Evolutionary conservation across 352 stramenopile species (phyloP).

Genomic region (Phytophthora megakarya): DNA sequence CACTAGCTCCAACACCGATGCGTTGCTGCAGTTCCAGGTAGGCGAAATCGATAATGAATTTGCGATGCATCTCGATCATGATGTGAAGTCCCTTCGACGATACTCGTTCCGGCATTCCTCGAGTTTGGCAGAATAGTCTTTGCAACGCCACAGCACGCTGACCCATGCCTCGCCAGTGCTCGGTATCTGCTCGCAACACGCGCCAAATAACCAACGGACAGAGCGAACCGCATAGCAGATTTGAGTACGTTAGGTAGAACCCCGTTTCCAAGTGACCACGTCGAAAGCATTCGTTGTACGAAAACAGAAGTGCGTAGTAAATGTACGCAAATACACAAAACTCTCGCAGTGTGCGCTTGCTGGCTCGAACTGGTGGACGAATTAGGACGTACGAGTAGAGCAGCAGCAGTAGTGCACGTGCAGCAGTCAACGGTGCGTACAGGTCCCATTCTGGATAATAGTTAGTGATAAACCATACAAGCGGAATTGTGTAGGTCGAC

Average conservation of each 20-base stretch:
- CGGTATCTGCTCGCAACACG: slow-evolving; percentile 57
- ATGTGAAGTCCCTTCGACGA: slow-evolving; percentile 66
- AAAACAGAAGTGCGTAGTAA: slow-evolving; percentile 56
- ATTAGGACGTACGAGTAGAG: slow-evolving; percentile 66
- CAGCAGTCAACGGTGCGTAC: slow-evolving; percentile 44
- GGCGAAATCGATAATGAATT: slow-evolving; percentile 76
- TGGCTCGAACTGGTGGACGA: slow-evolving; percentile 49
- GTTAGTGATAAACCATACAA: slow-evolving; percentile 43
- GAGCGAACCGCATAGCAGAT: slow-evolving; percentile 55
- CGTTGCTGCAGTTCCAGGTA: slow-evolving; percentile 57
- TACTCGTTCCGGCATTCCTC: slow-evolving; percentile 49
- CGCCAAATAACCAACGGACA: slow-evolving; percentile 69
- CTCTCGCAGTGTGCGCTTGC: slow-evolving; percentile 52
- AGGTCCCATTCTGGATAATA: slow-evolving; percentile 42
- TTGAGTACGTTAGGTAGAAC: slow-evolving; percentile 68
- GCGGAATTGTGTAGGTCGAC: slow-evolving; percentile 51
- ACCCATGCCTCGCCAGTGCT: slow-evolving; percentile 65
- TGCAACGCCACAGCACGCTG: slow-evolving; percentile 51
- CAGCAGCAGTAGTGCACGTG: slow-evolving; percentile 39
- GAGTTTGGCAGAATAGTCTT: slow-evolving; percentile 50
- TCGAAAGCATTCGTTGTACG: slow-evolving; percentile 61
- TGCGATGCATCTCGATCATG: slow-evolving; percentile 75
- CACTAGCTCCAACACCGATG: slow-evolving; percentile 58
- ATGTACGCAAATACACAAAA: slow-evolving; percentile 60
- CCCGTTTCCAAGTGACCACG: slow-evolving; percentile 50